phyloP scores from a whole-genome alignment of 768 basidiomycete species.

The Boletus rufocinnamomeus region DNA sequence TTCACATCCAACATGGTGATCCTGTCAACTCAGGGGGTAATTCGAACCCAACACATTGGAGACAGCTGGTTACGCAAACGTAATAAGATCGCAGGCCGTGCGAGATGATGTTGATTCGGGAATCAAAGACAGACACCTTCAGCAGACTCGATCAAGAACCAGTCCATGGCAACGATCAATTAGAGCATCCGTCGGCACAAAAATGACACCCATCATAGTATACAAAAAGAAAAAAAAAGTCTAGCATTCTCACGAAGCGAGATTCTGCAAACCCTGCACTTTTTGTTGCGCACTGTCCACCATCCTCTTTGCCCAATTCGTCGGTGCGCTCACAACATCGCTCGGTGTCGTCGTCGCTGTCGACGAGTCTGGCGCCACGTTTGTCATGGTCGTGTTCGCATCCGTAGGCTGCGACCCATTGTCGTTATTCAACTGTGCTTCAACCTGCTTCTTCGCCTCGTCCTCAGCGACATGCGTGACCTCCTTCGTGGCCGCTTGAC shows the following conservation, averaged over 20 bases:
- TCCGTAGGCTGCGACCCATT: constrained; percentile 1
- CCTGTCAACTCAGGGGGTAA: no score
- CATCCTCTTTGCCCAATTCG: constrained; percentile 23
- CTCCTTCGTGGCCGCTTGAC: constrained; percentile 10
- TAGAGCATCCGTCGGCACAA: background rate
- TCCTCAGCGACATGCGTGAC: constrained; percentile 13
- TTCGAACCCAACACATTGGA: no score
- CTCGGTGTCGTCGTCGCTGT: background rate
- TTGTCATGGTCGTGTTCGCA: background rate
- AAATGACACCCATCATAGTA: background rate
- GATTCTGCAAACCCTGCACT: constrained; percentile 9
- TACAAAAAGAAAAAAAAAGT: background rate
- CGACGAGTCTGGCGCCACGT: background rate
- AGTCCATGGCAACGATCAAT: no score
- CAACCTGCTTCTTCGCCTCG: constrained; percentile 12
- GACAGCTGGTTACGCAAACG: no score
- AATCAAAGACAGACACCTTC: no score
- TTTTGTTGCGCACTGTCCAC: constrained; percentile 15
- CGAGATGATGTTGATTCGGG: no score
- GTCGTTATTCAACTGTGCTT: background rate
- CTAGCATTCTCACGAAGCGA: background rate
- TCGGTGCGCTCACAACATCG: constrained; percentile 6
- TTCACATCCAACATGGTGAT: no score
- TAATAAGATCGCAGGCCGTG: constrained; percentile 3
- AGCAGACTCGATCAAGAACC: no score